Conservation (phyloP, 306 rosid genomes). For the Senna siamea region DNA sequence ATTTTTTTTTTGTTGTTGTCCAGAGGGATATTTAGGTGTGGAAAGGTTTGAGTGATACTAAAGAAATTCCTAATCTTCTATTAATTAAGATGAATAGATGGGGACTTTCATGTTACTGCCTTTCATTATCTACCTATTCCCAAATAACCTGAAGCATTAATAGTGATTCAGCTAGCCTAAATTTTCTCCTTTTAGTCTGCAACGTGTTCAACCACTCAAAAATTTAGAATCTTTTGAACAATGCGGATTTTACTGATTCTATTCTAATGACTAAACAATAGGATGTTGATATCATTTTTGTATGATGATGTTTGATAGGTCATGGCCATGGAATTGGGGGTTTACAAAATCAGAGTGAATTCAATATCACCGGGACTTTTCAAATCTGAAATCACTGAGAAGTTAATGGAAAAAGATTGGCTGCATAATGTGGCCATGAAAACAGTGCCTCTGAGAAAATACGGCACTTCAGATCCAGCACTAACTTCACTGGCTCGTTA, state of each 20-base stretch:
- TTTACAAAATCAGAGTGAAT: conserved; percentile 75
- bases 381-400: conserved; percentile 77
- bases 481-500: conserved; percentile 74
- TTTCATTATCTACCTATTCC: background rate
- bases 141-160: background rate
- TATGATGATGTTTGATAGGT: conserved; percentile 46
- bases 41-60: background rate
- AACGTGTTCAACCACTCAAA: background rate
- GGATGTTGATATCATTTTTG: background rate
- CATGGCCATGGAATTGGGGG: conserved; percentile 85
- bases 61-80: background rate
- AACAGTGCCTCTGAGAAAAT: conserved; percentile 59
- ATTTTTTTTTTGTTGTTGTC: too few relatives aligned
- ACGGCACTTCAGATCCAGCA: conserved; percentile 72
- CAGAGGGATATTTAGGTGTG: background rate
- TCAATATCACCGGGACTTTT: conserved; percentile 79
- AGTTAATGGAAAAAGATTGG: conserved; percentile 72
- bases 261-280: conserved; percentile 21
- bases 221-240: background rate
- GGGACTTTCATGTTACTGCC: background rate
- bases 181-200: background rate
- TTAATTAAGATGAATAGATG: background rate
- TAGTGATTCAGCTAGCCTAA: background rate
- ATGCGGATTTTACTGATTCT: conserved; percentile 4
- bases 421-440: conserved; percentile 55